Evolutionary conservation across 306 rosid species (phyloP).

Genomic region (Glycyrrhiza uralensis): DNA sequence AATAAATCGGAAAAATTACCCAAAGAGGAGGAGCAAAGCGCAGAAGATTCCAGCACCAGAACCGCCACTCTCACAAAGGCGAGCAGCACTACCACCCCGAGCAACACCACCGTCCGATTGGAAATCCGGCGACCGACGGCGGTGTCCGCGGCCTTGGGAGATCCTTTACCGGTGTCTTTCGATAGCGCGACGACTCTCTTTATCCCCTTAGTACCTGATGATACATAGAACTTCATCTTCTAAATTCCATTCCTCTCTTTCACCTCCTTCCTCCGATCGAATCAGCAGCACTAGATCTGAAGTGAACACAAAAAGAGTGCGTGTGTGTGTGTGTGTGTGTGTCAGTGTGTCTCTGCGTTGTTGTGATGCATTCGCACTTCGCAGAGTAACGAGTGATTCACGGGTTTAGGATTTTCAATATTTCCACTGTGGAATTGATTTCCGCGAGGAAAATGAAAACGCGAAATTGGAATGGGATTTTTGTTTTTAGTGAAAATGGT

Average conservation of each 20-base stretch:
- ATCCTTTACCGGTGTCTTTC: constrained; percentile 38
- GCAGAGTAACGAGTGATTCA: background rate
- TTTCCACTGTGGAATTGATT: background rate
- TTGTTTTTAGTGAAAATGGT: background rate
- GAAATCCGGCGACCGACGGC: constrained; percentile 44
- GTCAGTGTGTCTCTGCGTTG: too few species aligned
- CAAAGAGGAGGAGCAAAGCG: constrained; percentile 50
- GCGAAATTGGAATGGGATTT: background rate
- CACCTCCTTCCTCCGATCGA: constrained; percentile 2
- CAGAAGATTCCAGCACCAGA: constrained; percentile 62
- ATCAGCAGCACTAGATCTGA: constrained; percentile 26
- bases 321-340: background rate
- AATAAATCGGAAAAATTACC: constrained; percentile 41
- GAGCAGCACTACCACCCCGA: constrained; percentile 54
- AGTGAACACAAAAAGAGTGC: background rate
- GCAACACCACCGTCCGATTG: constrained; percentile 42
- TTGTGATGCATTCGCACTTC: background rate
- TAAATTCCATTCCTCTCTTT: constrained; percentile 30
- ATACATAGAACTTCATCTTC: constrained; percentile 75
- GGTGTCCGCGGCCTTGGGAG: constrained; percentile 22
- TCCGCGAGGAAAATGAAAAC: too few species aligned
- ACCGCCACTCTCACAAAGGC: constrained; percentile 56
- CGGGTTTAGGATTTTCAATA: constrained; percentile 11
- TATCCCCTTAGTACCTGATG: constrained; percentile 65
- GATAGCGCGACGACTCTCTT: constrained; percentile 54